Evolutionary conservation across 805 yeast genomes (phyloP), one percentile per base, ranked within the genome.

Genomic region (Tetrapisispora taiwanensis): DNA sequence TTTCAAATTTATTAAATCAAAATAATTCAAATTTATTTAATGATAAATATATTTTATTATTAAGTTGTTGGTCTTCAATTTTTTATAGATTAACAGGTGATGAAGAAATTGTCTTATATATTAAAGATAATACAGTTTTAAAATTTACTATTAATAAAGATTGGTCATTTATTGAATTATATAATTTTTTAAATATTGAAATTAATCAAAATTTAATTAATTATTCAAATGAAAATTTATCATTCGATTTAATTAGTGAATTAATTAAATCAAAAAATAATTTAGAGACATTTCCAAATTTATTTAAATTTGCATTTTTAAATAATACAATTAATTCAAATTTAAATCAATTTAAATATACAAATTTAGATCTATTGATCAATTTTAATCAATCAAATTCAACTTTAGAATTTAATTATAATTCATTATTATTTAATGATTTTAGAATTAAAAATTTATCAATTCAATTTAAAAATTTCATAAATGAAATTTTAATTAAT

Each of bases 21-120:
- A 22, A 22, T 22, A 22, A 22, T 22, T n/a, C n/a, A n/a, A 15
- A 7, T 17, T 45, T 45, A 31, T 44, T 50, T 35, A 28, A 47
- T 30, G 50, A 56, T 34, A 54, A 59, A 7, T 84, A 81, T 60
- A 57, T 69, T 9, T 63, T 75, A 14, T 79, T 80, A 0, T 69
- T 86, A 48, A 69, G 95, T 15, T 75, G 75, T 1, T 84, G 80
- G 66, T 76, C 82, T 20, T 77, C 82, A 1, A 71, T 90, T 46
- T 72, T 86, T 32, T 81, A 75, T 63, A 73, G 97, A 58, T 69
- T 86, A 39, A 83, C 96, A 2, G 97, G 97, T 20, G 97, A 90
- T 60, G 97, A 90, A 52, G 97, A 90, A 55, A 80, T 92, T 41
- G 80, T 83, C n/a, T 67, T 90, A 48, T 88, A 81, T 52, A 62